phyloP scores from a whole-genome alignment of 1,284 basidiomycete species.

The Athelia psychrophila region DNA sequence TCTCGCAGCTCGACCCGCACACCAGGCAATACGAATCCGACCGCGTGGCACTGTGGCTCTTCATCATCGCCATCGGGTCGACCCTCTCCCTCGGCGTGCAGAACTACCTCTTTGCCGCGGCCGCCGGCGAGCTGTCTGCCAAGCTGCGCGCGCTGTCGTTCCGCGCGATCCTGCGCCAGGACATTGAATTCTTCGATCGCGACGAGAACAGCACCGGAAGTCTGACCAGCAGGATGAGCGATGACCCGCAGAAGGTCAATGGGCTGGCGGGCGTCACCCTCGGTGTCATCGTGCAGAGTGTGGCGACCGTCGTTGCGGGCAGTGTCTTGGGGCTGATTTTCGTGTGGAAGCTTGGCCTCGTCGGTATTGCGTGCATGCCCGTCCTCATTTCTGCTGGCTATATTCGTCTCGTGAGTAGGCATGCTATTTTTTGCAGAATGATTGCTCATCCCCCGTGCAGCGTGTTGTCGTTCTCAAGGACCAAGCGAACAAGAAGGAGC shows the following conservation, averaged over 20 bases:
- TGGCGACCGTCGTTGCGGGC: slow-evolving; percentile 75
- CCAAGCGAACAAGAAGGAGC: slow-evolving; percentile 81
- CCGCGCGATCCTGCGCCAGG: slow-evolving; percentile 79
- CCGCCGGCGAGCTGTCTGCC: slow-evolving; percentile 66
- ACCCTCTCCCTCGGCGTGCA: slow-evolving; percentile 60
- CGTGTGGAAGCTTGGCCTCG: slow-evolving; percentile 77
- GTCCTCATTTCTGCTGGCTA: slow-evolving; percentile 86
- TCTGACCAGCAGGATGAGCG: slow-evolving; percentile 79
- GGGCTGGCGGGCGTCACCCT: slow-evolving; percentile 90
- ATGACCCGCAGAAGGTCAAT: slow-evolving; percentile 90
- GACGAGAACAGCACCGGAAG: slow-evolving; percentile 83
- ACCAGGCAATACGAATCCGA: slow-evolving; percentile 55
- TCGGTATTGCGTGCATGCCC: slow-evolving; percentile 84
- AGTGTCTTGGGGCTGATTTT: slow-evolving; percentile 77
- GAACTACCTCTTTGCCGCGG: slow-evolving; percentile 64
- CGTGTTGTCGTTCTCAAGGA: slow-evolving; percentile 86
- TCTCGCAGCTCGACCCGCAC: slow-evolving; percentile 42
- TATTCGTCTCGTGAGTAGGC: slow-evolving; percentile 70
- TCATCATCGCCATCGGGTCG: slow-evolving; percentile 78
- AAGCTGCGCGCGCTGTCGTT: slow-evolving; percentile 72
- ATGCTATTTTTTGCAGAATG: neutral
- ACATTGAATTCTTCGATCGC: slow-evolving; percentile 87
- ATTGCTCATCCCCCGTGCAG: slow-evolving; percentile 28
- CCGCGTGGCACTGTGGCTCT: slow-evolving; percentile 76
- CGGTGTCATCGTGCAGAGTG: slow-evolving; percentile 76